Evolutionary conservation across 129 eudicot genomes (phyloP).

Genomic region (Heracleum sosnowskyi): DNA sequence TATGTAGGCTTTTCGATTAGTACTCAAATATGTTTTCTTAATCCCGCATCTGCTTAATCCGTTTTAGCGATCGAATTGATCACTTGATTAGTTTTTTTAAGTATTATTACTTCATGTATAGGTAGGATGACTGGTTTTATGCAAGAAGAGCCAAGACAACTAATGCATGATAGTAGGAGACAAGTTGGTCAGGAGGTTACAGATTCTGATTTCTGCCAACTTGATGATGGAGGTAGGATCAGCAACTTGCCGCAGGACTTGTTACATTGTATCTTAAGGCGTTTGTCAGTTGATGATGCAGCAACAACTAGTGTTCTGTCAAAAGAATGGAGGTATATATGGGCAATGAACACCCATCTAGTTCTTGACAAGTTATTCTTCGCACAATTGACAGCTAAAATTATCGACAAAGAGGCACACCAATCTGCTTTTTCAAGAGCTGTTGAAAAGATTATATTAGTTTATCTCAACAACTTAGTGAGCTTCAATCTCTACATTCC

Average conservation of each 20-base stretch:
- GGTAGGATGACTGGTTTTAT: too few relatives aligned
- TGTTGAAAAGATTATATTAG: background rate
- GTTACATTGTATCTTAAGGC: background rate
- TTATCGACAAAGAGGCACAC: background rate
- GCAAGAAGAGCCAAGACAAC: too few relatives aligned
- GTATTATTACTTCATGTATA: too few relatives aligned
- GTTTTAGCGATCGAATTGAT: too few relatives aligned
- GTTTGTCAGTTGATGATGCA: background rate
- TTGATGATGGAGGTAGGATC: constrained; percentile 8
- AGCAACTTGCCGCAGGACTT: background rate
- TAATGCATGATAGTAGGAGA: too few relatives aligned
- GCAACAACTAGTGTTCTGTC: background rate
- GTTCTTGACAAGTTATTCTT: background rate
- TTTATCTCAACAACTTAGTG: background rate
- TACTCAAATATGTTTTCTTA: too few relatives aligned
- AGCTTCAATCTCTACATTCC: background rate
- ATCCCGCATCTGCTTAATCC: too few relatives aligned
- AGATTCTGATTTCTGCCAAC: constrained; percentile 46
- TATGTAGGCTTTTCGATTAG: too few relatives aligned
- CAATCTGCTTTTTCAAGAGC: background rate
- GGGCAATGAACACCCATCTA: background rate
- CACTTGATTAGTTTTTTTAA: too few relatives aligned
- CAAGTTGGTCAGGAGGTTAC: too few relatives aligned
- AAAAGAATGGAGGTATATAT: background rate
- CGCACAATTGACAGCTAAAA: background rate